Evolutionary conservation across 441 rosid species (phyloP), one percentile per base, ranked within the genome.

Genomic region (Daphne laureola): DNA sequence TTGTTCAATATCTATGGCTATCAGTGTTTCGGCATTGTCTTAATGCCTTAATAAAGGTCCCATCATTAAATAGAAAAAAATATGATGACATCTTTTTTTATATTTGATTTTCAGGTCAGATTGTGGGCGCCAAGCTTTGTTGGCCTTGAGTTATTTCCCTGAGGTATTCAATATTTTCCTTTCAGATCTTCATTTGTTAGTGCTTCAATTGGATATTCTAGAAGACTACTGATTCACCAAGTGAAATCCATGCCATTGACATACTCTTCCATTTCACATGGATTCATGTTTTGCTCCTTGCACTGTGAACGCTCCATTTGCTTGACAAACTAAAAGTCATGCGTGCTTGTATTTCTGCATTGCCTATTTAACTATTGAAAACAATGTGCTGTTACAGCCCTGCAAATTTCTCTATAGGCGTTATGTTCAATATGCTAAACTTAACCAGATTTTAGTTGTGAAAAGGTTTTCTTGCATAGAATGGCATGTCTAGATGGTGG

Each of bases 121-220:
- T 67, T 93, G 96, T 58, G 97, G 99, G 54, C 93, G 82, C 61
- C 87, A 90, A 75, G 99, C 99, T 70, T 72, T 93, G 70, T 59
- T 90, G 71, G 77, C 80, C 43, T 52, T 93, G 65, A 86, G 86
- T 43, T 75, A 64, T 64, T 93, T 93, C 68, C 95, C 99, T 13
- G 95, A 90, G 97, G 99, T 93, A 78, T 68, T 67, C 40, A 26
- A 43, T 53, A 54, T 50, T n/a, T 36, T 47, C 42, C 47, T 42
- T 57, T 27, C n/a, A 9, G 53, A 21, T 27, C 48, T 15, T 25
- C 17, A 42, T 51, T 53, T 13, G 38, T 7, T 3, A 31, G 11
- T 31, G 46, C 26, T 60, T 49, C 35, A 49, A 9, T 50, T 59
- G 26, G 53, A 43, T 58, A 43, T 53, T 44, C 17, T 49, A 14